Base-by-base conservation (phyloP, 2,329 filamentous ascomycete species). In the Phaeosphaeria sp. region DNA sequence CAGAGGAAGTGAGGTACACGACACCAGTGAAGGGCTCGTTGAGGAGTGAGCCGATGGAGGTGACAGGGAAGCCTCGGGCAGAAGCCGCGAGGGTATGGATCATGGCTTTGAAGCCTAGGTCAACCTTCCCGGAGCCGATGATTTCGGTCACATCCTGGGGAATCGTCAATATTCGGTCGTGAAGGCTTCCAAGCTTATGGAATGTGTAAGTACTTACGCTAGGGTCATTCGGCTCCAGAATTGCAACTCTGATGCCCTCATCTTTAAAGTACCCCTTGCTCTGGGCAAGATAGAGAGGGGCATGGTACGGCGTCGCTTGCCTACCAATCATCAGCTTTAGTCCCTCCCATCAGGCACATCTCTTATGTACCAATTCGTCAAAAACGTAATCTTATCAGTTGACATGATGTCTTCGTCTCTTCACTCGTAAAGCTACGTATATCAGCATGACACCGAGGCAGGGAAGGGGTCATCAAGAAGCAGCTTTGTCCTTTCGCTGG, bases 401-500 rank as follows among this genome's bases (percentile, higher is more conserved):
- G 90, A 87, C 90, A 92, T 92, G 75, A 81, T 36, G 30, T 7
- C 30, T 36, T n/a, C n/a, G n/a, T 13, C 11, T 36, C 6, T 87
- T 73, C 64, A 61, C 21, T 3, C 3, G 66, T 72, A 74, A 72
- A 74, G 69, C 67, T 68, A 54, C 22, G 36, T 45, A 27, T 58
- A 57, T 69, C 50, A 69, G 67, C 55, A 68, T 51, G 55, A 73
- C 67, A 67, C 64, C 57, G 66, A 55, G 53, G 57, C 52, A 56
- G 24, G 71, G 73, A 62, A 72, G 72, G 72, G 73, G 76, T 36
- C 75, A 63, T 65, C 60, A 63, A 77, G 83, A 87, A 87, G 86
- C 89, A 89, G 89, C 89, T 91, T 56, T 89, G 86, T 91, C 87
- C 89, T 91, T 91, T 89, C 90, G 89, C 89, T 91, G 88, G 88